Percentiles rank a stretch among this genome's conserved stretches.
These are phyloP conservation scores for Globisporangium perplexum DNA, from an alignment of 352 stramenopile genomes.

Conservation along the genomic window DNA sequence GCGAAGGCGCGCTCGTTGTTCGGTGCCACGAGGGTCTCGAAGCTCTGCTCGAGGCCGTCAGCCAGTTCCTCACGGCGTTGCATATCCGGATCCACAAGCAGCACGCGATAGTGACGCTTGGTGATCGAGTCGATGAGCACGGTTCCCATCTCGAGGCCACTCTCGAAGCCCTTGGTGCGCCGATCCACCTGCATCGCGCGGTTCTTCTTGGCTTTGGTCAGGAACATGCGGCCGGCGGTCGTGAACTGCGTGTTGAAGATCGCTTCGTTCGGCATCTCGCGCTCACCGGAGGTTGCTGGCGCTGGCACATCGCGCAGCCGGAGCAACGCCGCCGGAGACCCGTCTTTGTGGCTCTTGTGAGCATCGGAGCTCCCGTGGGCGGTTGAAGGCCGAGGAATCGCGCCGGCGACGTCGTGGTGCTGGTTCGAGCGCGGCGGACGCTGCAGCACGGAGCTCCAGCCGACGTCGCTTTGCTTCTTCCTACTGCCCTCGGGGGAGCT, in stretches of 20 bases:
- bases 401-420: background rate
- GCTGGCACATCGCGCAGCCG: background rate
- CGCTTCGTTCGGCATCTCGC: conserved; percentile 42
- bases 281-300: background rate
- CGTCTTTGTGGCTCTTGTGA: background rate
- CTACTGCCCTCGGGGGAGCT: background rate
- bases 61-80: conserved; percentile 56
- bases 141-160: conserved; percentile 33
- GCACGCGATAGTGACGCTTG: conserved; percentile 50
- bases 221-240: conserved; percentile 51
- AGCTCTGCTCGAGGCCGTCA: conserved; percentile 53
- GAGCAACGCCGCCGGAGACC: background rate
- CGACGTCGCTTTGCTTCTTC: background rate
- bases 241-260: conserved; percentile 83
- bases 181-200: conserved; percentile 67
- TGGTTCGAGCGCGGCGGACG: conserved; percentile 4
- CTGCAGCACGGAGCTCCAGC: conserved; percentile 11
- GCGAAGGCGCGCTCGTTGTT: conserved; percentile 58
- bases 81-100: conserved; percentile 63
- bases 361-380: background rate
- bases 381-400: background rate
- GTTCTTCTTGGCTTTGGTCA: conserved; percentile 75
- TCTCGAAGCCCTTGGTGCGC: conserved; percentile 56
- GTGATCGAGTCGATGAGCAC: conserved; percentile 51
- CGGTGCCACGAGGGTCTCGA: conserved; percentile 61